These are phyloP conservation scores for Colletotrichum australisinense DNA, from an alignment of 2,329 filamentous ascomycete species.

Conservation along the genomic window DNA sequence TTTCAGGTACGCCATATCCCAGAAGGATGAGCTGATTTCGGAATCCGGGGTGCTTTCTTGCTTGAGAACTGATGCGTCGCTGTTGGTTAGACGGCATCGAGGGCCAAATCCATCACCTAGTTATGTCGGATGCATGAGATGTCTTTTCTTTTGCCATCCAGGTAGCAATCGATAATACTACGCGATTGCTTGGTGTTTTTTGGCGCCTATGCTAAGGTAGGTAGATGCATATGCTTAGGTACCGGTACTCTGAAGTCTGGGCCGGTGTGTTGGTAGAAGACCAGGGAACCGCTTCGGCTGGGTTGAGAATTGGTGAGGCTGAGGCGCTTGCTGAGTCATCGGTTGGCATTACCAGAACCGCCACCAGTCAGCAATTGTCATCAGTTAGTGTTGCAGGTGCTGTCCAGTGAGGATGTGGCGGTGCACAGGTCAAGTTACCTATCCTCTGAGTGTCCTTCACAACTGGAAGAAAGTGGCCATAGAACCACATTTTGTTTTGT, in stretches of 20 bases:
- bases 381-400: conserved; percentile 6
- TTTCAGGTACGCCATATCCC: background rate
- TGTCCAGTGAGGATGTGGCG: background rate
- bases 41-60: background rate
- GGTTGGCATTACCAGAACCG: conserved; percentile 9
- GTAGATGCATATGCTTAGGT: background rate
- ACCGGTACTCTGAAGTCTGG: background rate
- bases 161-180: background rate
- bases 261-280: conserved; percentile 11
- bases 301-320: conserved; percentile 14
- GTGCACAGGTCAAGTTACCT: background rate
- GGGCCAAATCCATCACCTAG: background rate
- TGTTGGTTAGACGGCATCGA: background rate
- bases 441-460: background rate
- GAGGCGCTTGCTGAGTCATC: conserved; percentile 20
- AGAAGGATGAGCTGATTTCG: background rate
- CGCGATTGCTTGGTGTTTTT: background rate
- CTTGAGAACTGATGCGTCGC: background rate
- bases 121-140: background rate
- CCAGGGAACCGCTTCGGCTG: conserved; percentile 6
- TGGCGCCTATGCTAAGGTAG: too few species aligned
- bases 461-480: background rate
- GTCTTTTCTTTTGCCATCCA: background rate
- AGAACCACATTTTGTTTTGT: conserved; percentile 23
- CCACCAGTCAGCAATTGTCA: conserved; percentile 14